These are phyloP conservation scores for Fomitopsis schrenkii DNA, from an alignment of 1,284 basidiomycete species.

Conservation along the genomic window DNA sequence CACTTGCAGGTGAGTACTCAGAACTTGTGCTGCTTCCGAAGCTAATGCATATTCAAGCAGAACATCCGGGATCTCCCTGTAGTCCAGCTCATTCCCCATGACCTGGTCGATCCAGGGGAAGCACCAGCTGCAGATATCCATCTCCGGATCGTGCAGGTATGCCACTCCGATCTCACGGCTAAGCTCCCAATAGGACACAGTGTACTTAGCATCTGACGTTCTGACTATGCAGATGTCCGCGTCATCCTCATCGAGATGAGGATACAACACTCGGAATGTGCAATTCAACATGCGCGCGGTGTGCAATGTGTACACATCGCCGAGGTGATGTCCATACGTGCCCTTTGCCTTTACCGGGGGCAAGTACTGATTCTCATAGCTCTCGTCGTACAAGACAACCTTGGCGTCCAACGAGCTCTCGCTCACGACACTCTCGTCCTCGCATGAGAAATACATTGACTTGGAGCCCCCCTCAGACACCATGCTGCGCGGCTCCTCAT, in stretches of 20 bases:
- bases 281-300: background rate
- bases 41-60: background rate
- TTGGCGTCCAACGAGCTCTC: no score
- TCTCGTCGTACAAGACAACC: no score
- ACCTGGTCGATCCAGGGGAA: background rate
- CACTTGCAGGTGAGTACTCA: background rate
- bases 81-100: background rate
- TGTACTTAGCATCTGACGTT: background rate
- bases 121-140: background rate
- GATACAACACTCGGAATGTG: background rate
- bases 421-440: no score
- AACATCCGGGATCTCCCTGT: background rate
- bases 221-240: background rate
- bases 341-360: no score
- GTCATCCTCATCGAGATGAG: background rate
- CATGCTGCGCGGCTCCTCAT: no score
- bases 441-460: no score
- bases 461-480: no score
- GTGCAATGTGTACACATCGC: background rate
- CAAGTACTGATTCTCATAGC: no score
- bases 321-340: background rate
- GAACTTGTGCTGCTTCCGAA: background rate
- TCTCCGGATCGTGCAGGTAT: background rate
- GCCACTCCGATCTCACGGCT: background rate
- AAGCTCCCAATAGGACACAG: background rate